Evolutionary conservation across 106 monocot genomes (phyloP).

Genomic region (Vanilla planifolia): DNA sequence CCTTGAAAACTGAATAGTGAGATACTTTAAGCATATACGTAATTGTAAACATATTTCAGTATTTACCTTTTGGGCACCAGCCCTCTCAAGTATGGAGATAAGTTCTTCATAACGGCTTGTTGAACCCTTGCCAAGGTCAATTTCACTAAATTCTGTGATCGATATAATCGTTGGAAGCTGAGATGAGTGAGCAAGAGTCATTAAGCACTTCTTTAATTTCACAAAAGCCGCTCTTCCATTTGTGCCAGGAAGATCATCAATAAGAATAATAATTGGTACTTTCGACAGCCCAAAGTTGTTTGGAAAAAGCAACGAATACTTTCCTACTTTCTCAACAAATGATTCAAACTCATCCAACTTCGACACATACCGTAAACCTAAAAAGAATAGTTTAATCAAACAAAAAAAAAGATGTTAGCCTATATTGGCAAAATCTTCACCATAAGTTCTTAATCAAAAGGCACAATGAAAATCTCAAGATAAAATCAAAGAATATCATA

Average conservation of each 20-base stretch:
- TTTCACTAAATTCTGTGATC: conserved; percentile 63
- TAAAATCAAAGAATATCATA: too few species aligned
- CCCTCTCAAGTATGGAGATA: conserved; percentile 47
- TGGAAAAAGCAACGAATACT: conserved; percentile 62
- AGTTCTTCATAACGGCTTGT: conserved; percentile 49
- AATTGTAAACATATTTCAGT: background rate
- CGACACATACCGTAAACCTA: conserved; percentile 75
- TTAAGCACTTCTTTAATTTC: conserved; percentile 71
- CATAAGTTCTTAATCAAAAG: background rate
- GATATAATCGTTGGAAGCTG: conserved; percentile 74
- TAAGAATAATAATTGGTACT: conserved; percentile 63
- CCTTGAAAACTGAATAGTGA: background rate
- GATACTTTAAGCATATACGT: background rate
- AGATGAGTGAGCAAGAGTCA: conserved; percentile 44
- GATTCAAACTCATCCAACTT: conserved; percentile 93
- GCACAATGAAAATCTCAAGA: background rate
- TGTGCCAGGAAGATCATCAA: conserved; percentile 88
- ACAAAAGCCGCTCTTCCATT: conserved; percentile 67
- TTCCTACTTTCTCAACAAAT: conserved; percentile 70
- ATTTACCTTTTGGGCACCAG: conserved; percentile 88
- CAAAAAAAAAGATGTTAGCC: background rate
- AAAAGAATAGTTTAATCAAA: conserved; percentile 1
- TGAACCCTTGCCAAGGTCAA: conserved; percentile 37
- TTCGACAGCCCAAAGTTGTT: conserved; percentile 17
- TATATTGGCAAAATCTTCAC: background rate